Percentiles rank a stretch among this genome's conserved stretches.
These are phyloP conservation scores for Emericellopsis atlantica DNA, from an alignment of 2,329 filamentous ascomycete genomes.

Conservation along the genomic window DNA sequence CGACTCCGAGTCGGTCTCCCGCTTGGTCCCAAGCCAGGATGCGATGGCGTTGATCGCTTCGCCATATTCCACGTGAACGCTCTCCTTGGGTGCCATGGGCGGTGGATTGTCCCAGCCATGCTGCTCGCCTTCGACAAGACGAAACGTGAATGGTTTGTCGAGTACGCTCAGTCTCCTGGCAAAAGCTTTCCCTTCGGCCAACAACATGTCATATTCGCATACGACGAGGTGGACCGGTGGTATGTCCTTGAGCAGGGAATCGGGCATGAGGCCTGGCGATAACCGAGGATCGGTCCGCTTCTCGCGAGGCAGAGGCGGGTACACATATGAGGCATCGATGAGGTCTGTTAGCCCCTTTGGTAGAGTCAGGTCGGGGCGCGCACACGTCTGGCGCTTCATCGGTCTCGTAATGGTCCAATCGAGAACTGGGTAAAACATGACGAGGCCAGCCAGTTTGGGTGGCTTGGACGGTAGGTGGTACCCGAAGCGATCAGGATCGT, in stretches of 20 bases:
- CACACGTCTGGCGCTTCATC: constrained; percentile 39
- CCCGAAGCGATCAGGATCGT: constrained; percentile 26
- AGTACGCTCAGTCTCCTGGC: constrained; percentile 36
- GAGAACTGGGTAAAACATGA: constrained; percentile 49
- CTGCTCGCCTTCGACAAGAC: constrained; percentile 30
- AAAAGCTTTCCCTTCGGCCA: constrained; percentile 47
- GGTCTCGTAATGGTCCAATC: constrained; percentile 47
- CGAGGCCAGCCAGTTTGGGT: constrained; percentile 36
- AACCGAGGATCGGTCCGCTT: constrained; percentile 39
- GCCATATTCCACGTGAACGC: constrained; percentile 30
- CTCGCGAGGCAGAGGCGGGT: constrained; percentile 31
- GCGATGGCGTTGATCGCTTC: constrained; percentile 26
- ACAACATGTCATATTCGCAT: constrained; percentile 55
- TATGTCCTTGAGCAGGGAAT: constrained; percentile 38
- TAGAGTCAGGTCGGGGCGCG: constrained; percentile 43
- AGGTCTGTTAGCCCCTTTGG: constrained; percentile 45
- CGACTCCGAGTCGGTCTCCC: constrained; percentile 22
- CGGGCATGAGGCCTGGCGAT: constrained; percentile 43
- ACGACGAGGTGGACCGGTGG: constrained; percentile 44
- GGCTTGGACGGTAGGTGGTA: constrained; percentile 21
- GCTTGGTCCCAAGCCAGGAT: constrained; percentile 24
- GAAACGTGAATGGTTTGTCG: constrained; percentile 20
- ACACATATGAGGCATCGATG: constrained; percentile 50
- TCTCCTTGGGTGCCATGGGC: constrained; percentile 28
- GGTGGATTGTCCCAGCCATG: constrained; percentile 37